These are phyloP conservation scores for Curvularia spicifera DNA, from an alignment of 2,329 filamentous ascomycete species.

Conservation along the genomic window DNA sequence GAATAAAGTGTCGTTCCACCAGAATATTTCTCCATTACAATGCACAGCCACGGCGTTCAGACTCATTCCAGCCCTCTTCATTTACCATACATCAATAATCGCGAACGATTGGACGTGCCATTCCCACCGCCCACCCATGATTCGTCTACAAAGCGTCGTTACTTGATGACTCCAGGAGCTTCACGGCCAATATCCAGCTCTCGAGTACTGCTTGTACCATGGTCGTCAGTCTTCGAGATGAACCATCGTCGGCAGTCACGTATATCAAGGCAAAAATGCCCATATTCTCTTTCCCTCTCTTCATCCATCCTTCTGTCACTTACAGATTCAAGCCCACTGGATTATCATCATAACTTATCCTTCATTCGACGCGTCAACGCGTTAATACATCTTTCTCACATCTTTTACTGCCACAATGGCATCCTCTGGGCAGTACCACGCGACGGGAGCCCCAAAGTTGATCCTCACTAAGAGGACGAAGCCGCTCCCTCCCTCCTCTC, in stretches of 20 bases:
- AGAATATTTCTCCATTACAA: neutral
- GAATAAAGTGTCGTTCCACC: neutral
- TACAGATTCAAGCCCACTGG: neutral
- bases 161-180: too few species aligned
- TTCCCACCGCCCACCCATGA: neutral
- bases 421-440: neutral
- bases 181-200: neutral
- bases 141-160: neutral
- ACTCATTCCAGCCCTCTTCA: too few species aligned
- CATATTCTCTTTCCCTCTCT: neutral
- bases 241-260: neutral
- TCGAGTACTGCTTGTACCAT: neutral
- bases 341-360: neutral
- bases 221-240: neutral
- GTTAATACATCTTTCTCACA: neutral
- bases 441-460: neutral
- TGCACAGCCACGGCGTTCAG: too few species aligned
- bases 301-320: neutral
- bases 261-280: neutral
- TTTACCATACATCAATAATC: too few species aligned
- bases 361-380: neutral
- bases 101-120: neutral
- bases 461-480: neutral
- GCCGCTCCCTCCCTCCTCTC: neutral
- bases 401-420: constrained; percentile 4